Evolutionary conservation across 164 flowering plant genomes (phyloP).

Genomic region (Chimonanthus praecox): DNA sequence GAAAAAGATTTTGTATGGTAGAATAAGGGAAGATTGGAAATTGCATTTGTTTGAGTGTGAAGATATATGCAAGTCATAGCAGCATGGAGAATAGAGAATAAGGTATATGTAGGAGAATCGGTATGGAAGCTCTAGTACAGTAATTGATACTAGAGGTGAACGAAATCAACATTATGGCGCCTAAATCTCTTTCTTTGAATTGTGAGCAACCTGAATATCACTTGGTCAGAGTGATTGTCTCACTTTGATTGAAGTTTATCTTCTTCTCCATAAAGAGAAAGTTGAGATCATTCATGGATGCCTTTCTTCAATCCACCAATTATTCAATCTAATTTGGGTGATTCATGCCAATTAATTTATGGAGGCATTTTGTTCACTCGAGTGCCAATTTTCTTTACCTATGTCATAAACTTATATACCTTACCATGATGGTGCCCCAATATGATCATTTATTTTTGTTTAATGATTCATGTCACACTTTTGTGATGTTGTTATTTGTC

Average conservation of each 20-base stretch:
- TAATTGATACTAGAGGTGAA: too few species aligned
- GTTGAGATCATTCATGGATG: too few species aligned
- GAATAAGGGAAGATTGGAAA: neutral
- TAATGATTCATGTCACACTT: neutral
- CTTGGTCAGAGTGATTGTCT: neutral
- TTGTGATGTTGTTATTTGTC: neutral
- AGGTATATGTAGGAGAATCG: neutral
- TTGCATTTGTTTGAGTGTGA: neutral
- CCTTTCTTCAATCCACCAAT: too few species aligned
- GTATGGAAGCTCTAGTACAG: neutral
- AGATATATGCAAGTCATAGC: neutral
- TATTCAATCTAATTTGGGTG: neutral
- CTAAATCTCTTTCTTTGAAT: too few species aligned
- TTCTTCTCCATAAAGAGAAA: too few species aligned
- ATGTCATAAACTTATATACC: neutral
- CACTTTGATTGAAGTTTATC: too few species aligned
- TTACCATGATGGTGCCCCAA: neutral
- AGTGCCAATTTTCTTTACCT: neutral
- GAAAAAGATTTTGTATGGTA: neutral
- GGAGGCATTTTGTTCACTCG: neutral
- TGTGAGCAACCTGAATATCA: too few species aligned
- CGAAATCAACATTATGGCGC: too few species aligned
- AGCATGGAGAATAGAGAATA: neutral
- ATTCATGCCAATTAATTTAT: neutral
- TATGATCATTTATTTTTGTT: neutral